Conservation (phyloP, 2,329 filamentous ascomycete genomes). For the Pleoardoris graminearum region DNA sequence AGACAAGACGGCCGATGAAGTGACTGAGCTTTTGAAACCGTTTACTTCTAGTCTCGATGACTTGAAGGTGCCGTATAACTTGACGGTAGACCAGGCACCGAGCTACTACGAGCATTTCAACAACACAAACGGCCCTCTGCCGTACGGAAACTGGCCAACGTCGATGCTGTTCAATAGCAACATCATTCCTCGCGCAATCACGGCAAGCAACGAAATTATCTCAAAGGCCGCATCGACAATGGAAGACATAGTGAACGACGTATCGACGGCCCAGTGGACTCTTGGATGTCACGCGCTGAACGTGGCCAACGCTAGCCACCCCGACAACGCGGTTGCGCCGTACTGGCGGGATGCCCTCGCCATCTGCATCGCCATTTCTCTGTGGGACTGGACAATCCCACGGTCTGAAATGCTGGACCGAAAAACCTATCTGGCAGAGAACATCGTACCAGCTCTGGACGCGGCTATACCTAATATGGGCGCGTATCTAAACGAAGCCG, state of each 20-base stretch:
- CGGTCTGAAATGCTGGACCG: background rate
- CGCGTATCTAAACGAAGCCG: slow-evolving; percentile 21
- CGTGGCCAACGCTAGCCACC: background rate
- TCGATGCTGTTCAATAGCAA: background rate
- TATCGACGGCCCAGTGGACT: too few species aligned
- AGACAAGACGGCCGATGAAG: background rate
- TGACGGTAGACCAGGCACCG: slow-evolving; percentile 7
- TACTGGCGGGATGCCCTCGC: slow-evolving; percentile 17
- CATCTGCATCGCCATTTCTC: background rate
- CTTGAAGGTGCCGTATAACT: background rate
- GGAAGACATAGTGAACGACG: slow-evolving; percentile 3
- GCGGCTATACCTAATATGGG: slow-evolving; percentile 9
- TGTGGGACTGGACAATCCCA: slow-evolving; percentile 7
- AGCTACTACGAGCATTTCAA: slow-evolving; percentile 11
- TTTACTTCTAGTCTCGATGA: too few species aligned
- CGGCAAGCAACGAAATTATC: slow-evolving; percentile 1
- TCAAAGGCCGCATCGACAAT: background rate
- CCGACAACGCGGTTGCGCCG: slow-evolving; percentile 16
- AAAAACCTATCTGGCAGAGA: slow-evolving; percentile 2
- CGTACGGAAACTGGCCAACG: background rate
- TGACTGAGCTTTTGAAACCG: background rate
- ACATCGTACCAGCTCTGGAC: slow-evolving; percentile 9
- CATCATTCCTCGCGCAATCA: slow-evolving; percentile 4
- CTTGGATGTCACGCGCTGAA: too few species aligned
- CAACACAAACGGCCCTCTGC: background rate